Conservation (phyloP, 2,329 filamentous ascomycete genomes). For the Aspergillus pseudoviridinutans region DNA sequence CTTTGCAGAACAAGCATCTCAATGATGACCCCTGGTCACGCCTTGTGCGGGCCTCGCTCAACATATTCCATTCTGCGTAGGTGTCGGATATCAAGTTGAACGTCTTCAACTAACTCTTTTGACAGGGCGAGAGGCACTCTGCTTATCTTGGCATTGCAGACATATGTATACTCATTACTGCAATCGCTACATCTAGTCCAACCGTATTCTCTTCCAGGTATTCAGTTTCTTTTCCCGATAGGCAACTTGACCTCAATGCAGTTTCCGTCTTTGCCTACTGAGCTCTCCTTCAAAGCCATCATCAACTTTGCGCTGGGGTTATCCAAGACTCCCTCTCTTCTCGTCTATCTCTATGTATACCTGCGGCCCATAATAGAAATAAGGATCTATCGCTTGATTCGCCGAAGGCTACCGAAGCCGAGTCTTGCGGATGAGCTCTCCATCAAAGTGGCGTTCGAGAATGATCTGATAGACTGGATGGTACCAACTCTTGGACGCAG, state of each 20-base stretch:
- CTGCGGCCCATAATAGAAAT: slow-evolving; percentile 37
- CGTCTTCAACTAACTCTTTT: slow-evolving; percentile 13
- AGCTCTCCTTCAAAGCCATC: slow-evolving; percentile 26
- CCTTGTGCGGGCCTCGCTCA: slow-evolving; percentile 24
- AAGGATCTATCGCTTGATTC: slow-evolving; percentile 38
- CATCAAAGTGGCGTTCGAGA: slow-evolving; percentile 39
- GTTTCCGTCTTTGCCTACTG: slow-evolving; percentile 25
- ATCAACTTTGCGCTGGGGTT: slow-evolving; percentile 23
- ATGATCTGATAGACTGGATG: slow-evolving; percentile 43
- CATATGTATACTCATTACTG: slow-evolving; percentile 41
- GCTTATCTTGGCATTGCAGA: slow-evolving; percentile 38
- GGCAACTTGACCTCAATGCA: slow-evolving; percentile 31
- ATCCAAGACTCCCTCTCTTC: slow-evolving; percentile 32
- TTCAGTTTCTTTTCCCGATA: slow-evolving; percentile 36
- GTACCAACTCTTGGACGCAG: slow-evolving; percentile 38
- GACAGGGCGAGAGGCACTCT: slow-evolving; percentile 32
- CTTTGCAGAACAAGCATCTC: slow-evolving; percentile 24
- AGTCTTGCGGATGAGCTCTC: slow-evolving; percentile 39
- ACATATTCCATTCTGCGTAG: slow-evolving; percentile 27
- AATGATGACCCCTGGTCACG: slow-evolving; percentile 23
- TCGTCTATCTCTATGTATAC: slow-evolving; percentile 34
- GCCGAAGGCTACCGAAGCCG: slow-evolving; percentile 40
- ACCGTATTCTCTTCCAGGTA: slow-evolving; percentile 27
- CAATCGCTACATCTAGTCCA: slow-evolving; percentile 41
- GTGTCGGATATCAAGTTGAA: slow-evolving; percentile 4